Evolutionary conservation across 2,329 filamentous ascomycete genomes (phyloP).

Genomic region (Trichoderma sp.): DNA sequence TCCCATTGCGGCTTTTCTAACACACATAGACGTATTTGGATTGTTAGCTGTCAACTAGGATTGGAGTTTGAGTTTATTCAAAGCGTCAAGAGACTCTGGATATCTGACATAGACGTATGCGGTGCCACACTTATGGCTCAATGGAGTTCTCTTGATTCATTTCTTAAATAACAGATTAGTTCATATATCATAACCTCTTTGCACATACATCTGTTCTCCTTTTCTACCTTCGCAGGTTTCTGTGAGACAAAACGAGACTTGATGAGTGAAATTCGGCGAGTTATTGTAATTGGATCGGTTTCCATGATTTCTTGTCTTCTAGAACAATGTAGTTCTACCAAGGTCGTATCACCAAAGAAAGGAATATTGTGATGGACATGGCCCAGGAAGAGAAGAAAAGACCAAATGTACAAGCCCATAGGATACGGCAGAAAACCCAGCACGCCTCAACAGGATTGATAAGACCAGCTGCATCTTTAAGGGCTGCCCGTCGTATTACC

Average conservation of each 20-base stretch:
- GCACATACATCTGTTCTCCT: neutral
- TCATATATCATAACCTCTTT: neutral
- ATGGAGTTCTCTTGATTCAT: neutral
- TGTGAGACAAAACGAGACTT: neutral
- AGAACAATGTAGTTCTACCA: neutral
- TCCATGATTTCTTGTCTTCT: neutral
- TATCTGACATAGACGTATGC: neutral
- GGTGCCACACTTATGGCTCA: neutral
- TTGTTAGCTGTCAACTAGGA: too few species aligned
- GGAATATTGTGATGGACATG: neutral
- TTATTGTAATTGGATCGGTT: neutral
- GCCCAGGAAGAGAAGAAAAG: neutral
- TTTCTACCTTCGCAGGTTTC: neutral
- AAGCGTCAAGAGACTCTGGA: neutral
- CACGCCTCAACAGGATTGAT: too few species aligned
- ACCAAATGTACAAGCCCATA: neutral
- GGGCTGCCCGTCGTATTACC: neutral
- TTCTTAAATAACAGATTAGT: neutral
- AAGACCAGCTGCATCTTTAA: neutral
- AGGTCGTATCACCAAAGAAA: neutral
- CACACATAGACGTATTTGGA: too few species aligned
- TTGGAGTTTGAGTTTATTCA: neutral
- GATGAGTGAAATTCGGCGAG: neutral
- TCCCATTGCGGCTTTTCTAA: neutral
- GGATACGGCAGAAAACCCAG: neutral